A percentile compares a stretch with the other conserved stretches of the same genome.
These are phyloP conservation scores for Fusarium subglutinans DNA, from an alignment of 2,329 filamentous ascomycete genomes.

Conservation along the genomic window DNA sequence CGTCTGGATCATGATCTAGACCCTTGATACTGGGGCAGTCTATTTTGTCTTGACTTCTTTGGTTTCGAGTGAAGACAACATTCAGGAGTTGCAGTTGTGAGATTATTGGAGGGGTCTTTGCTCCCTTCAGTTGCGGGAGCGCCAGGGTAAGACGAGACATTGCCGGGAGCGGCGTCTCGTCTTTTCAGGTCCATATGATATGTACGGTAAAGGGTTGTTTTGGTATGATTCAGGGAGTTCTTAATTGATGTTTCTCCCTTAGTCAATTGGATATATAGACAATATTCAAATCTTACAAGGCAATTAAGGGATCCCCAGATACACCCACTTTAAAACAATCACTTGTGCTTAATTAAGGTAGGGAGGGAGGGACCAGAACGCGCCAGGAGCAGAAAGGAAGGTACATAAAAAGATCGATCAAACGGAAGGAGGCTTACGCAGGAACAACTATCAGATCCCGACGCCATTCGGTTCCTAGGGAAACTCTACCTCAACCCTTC, in stretches of 20 bases:
- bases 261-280: background rate
- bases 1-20: constrained; percentile 14
- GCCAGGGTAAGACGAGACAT: constrained; percentile 24
- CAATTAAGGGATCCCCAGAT: background rate
- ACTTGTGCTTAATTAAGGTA: background rate
- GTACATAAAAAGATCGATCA: background rate
- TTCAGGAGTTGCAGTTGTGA: background rate
- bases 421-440: constrained; percentile 29
- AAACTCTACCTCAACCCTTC: constrained; percentile 1
- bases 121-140: constrained; percentile 6
- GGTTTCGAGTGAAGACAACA: background rate
- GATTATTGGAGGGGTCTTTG: constrained; percentile 9
- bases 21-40: background rate
- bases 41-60: background rate
- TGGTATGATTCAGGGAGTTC: background rate
- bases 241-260: background rate
- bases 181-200: background rate
- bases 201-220: background rate
- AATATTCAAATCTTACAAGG: background rate
- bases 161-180: constrained; percentile 13
- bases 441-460: constrained; percentile 21
- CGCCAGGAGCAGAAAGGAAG: constrained; percentile 8
- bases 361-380: background rate
- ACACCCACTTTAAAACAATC: background rate
- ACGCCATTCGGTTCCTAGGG: background rate